Conservation (phyloP, 176 grass and related monocot genomes). For the Neostapfia colusana region DNA sequence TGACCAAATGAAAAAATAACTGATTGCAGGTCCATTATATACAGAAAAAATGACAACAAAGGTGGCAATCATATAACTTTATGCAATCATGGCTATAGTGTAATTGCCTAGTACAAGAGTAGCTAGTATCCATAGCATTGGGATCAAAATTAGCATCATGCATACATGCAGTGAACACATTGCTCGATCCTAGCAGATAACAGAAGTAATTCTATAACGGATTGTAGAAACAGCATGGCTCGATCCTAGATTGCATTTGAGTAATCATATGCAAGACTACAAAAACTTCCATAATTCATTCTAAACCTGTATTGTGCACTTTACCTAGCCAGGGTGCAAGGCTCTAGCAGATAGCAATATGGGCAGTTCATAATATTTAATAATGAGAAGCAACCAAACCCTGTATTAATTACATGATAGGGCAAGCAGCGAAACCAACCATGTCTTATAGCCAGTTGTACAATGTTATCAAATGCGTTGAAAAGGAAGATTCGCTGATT, state of each 20-base stretch:
- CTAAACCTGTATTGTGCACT: conserved; percentile 12
- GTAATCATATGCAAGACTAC: neutral
- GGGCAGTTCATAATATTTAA: conserved; percentile 33
- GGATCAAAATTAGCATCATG: conserved; percentile 16
- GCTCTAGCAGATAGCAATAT: conserved; percentile 12
- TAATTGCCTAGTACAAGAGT: neutral
- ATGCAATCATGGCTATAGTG: too few species aligned
- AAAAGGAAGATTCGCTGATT: conserved; percentile 34
- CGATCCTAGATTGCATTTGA: neutral
- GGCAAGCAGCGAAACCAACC: conserved; percentile 18
- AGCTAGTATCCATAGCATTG: neutral
- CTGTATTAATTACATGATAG: conserved; percentile 27
- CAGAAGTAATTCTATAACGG: neutral
- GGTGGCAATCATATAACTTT: neutral
- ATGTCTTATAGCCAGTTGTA: conserved; percentile 17
- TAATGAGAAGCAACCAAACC: conserved; percentile 38
- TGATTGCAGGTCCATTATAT: neutral
- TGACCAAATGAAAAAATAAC: conserved; percentile 16
- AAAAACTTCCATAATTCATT: neutral
- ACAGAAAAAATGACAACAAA: conserved; percentile 1
- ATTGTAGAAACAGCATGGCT: conserved; percentile 23
- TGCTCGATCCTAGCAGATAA: too few species aligned
- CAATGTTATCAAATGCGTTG: conserved; percentile 32
- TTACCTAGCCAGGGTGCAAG: conserved; percentile 30
- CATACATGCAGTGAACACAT: neutral